Evolutionary conservation across 257 asterid genomes (phyloP), one percentile per base, ranked within the genome.

Genomic region (Capsicum chinense): DNA sequence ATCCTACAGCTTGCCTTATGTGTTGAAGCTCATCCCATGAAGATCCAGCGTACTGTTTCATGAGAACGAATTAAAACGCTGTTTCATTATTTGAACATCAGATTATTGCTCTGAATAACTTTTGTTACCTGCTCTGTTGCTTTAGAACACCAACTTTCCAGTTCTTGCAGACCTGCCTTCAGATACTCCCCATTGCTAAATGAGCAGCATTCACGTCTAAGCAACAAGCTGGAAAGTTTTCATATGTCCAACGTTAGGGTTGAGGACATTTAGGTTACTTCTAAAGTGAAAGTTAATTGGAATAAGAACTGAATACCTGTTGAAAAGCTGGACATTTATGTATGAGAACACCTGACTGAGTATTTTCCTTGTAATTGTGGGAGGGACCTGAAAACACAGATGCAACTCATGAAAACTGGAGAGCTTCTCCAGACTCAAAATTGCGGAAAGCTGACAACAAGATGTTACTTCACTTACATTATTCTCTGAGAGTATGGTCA

Each of bases 191-290:
- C 99, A 56, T 95, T 95, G 93, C 99, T 95, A 87, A 94, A 93
- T 84, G 99, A 95, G 92, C 99, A 95, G 91, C 99, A 95, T 74
- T 95, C 99, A 81, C 99, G 94, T 17, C 98, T 94, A 62, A 94
- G 98, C 89, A 95, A 87, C 87, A 95, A 90, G 90, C 99, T 95
- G 93, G 56, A 68, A 83, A 83, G 56, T 57, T 76, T 79, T 66
- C 37, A 58, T 35, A 85, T 58, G 16, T 54, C 56, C 73, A 57
- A 79, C 81, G 21, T 70, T 82, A 76, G 73, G 82, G 83, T 15
- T 15, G 50, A 33, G 64, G 15, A 21, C 5, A 60, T 50, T 63
- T 26, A 81, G 14, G 44, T 13, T 54, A 42, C 63, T 52, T 58
- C 78, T 81, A 52, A 58, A 16, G 59, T 19, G 63, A 63, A 59